Evolutionary conservation across 371 early-diverging fungal genomes (phyloP), one percentile per base, ranked within the genome.

Genomic region (Syncephalis fuscata): DNA sequence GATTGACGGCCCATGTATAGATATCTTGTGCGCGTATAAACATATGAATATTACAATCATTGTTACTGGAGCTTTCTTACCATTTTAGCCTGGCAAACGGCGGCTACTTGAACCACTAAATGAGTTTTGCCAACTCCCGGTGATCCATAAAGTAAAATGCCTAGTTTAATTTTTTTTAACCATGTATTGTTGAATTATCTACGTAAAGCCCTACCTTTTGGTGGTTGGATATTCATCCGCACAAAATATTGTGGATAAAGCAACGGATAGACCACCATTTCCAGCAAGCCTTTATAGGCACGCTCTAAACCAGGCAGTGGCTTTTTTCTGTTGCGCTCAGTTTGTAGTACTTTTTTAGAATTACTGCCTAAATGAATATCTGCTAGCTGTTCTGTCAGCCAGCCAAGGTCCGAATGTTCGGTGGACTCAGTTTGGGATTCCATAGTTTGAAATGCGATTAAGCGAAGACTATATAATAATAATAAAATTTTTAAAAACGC

Each of bases 81-180:
- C 69, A 86, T 50, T 20, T 66, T 60, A 0, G 89, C 85, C 4
- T 53, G 49, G 44, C 77, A 83, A 2, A 60, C 59, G 23, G 60
- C 52, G 15, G 87, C 76, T 1, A 91, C 66, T 0, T 67, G 61
- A 0, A 74, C 61, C 0, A 92, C 92, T 3, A 92, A 59, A 39
- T 71, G 70, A 0, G 95, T 93, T 53, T 97, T 95, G 19, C 98
- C 98, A 0, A 89, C 88, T n/a, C 98, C 98, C 0, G 98, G 92
- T 2, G 92, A 89, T 0, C 98, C 98, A 51, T 88, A 78, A 0
- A 97, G 59, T 5, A 97, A 62, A 1, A 94, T 74, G 7, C 92
- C 85, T 65, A 38, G 21, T 5, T 46, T 37, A n/a, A 19, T 39
- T 21, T 21, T 22, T 41, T 27, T 17, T 25, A 9, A 16, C 15